These are phyloP conservation scores for Oemleria cerasiformis DNA, from an alignment of 306 rosid genomes.

Conservation along the genomic window DNA sequence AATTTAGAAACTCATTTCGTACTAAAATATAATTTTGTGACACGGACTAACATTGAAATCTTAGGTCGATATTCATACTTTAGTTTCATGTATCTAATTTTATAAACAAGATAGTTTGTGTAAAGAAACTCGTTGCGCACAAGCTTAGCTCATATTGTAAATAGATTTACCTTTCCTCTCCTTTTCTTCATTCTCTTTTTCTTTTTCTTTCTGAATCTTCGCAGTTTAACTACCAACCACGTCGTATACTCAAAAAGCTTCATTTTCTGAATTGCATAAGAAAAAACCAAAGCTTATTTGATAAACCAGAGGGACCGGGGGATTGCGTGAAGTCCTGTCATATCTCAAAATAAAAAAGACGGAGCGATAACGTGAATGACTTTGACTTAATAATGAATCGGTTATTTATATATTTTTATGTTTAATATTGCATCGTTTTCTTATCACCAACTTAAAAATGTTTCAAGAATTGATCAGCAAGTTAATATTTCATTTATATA, in stretches of 20 bases:
- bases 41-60: no score
- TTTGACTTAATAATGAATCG: neutral
- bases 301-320: neutral
- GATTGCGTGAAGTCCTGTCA: neutral
- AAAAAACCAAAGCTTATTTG: neutral
- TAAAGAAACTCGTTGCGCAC: no score
- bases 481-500: no score
- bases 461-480: no score
- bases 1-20: neutral
- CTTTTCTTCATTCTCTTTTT: neutral
- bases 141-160: no score
- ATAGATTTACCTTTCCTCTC: neutral
- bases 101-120: no score
- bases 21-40: no score
- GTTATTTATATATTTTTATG: no score
- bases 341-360: neutral
- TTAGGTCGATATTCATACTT: no score
- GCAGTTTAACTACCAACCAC: neutral
- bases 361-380: neutral
- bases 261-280: neutral
- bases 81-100: no score
- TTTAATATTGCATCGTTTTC: no score
- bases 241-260: neutral
- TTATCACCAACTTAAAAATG: no score
- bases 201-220: neutral